Evolutionary conservation across 352 stramenopile genomes (phyloP).

Genomic region (Pythium diclinum): DNA sequence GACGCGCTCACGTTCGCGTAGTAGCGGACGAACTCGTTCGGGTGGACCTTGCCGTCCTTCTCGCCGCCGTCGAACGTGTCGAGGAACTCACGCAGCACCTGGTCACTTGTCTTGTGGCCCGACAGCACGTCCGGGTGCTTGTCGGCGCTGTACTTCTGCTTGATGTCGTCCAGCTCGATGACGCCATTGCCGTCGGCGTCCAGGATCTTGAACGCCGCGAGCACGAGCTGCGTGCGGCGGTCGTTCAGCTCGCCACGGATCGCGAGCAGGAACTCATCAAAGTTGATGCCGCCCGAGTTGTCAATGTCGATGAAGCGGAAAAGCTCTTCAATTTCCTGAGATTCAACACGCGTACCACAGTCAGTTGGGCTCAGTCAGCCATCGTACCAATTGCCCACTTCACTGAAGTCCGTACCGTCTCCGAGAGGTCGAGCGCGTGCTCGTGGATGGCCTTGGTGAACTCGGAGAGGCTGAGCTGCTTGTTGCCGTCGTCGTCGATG

Average conservation of each 20-base stretch:
- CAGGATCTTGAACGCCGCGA: conserved; percentile 73
- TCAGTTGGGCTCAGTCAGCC: neutral
- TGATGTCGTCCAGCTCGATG: conserved; percentile 77
- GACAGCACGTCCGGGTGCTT: conserved; percentile 85
- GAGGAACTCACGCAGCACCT: conserved; percentile 81
- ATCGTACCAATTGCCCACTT: neutral
- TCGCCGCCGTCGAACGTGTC: conserved; percentile 87
- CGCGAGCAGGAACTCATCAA: conserved; percentile 80
- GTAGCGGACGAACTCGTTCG: conserved; percentile 87
- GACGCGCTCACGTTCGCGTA: conserved; percentile 88
- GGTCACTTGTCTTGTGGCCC: conserved; percentile 61
- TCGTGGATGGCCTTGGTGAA: conserved; percentile 78
- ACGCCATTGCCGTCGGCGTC: conserved; percentile 71
- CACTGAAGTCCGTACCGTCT: conserved; percentile 25
- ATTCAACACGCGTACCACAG: neutral
- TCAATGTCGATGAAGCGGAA: conserved; percentile 86
- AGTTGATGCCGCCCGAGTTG: conserved; percentile 75
- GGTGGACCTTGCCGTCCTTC: conserved; percentile 84
- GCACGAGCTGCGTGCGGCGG: conserved; percentile 67
- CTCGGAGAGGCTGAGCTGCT: conserved; percentile 63
- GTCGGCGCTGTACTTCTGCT: conserved; percentile 71
- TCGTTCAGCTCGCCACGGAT: conserved; percentile 74
- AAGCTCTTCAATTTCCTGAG: conserved; percentile 59
- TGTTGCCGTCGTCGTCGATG: conserved; percentile 87
- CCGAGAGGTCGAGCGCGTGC: conserved; percentile 53